Conservation (phyloP, 1,284 basidiomycete genomes). For the Cystobasidium sp. region DNA sequence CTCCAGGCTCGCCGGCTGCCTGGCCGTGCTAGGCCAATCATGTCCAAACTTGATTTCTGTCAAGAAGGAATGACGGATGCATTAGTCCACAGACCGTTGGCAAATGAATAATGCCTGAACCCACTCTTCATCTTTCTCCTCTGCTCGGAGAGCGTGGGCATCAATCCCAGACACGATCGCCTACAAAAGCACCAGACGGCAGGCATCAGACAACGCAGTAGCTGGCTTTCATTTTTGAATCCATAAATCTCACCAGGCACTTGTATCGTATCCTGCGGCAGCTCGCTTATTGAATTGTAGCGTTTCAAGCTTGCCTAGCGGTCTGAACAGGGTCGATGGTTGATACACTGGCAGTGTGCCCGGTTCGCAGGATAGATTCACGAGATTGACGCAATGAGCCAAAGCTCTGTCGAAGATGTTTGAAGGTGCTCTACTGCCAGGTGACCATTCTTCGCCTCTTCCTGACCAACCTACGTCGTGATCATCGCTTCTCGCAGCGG, state of each 20-base stretch:
- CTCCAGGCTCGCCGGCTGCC: constrained; percentile 5
- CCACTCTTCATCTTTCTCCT: constrained; percentile 42
- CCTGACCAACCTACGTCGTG: constrained; percentile 12
- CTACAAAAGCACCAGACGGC: not conserved
- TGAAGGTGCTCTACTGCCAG: constrained; percentile 12
- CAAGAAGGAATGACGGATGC: not conserved
- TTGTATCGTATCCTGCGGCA: constrained; percentile 24
- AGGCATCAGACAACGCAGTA: not conserved
- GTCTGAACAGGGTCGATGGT: constrained; percentile 26
- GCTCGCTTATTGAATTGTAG: constrained; percentile 37
- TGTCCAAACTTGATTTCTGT: constrained; percentile 41
- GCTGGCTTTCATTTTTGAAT: not conserved
- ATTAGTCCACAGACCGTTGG: not conserved
- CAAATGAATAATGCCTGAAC: not conserved
- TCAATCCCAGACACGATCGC: constrained; percentile 18
- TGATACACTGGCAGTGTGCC: constrained; percentile 27
- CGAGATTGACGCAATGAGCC: constrained; percentile 17
- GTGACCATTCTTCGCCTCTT: constrained; percentile 13
- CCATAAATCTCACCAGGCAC: constrained; percentile 13
- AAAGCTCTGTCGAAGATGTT: constrained; percentile 37
- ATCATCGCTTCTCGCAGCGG: not conserved
- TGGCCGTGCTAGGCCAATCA: constrained; percentile 23
- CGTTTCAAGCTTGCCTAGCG: constrained; percentile 29
- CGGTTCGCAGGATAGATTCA: constrained; percentile 32
- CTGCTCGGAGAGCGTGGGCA: constrained; percentile 30